These are phyloP conservation scores for Arthroderma sp. DNA, from an alignment of 2,329 filamentous ascomycete species.

Conservation along the genomic window DNA sequence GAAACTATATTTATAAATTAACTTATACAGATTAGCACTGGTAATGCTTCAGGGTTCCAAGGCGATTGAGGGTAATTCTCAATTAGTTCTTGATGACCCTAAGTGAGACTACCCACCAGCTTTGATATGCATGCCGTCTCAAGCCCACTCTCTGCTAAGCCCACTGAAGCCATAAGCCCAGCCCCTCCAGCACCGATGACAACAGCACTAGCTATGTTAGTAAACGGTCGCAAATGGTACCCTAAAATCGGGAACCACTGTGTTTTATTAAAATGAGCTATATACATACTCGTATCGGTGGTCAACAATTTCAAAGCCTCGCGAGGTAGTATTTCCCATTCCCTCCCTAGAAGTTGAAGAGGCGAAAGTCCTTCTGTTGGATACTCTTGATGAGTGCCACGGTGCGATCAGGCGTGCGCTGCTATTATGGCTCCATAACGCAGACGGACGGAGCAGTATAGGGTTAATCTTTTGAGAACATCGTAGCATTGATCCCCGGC, in stretches of 20 bases:
- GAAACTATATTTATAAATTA: constrained; percentile 8
- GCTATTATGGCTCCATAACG: too few relatives aligned
- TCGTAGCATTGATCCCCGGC: too few relatives aligned
- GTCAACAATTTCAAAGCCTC: constrained; percentile 9
- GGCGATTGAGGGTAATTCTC: neutral
- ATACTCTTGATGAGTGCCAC: too few relatives aligned
- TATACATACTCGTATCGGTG: constrained; percentile 13
- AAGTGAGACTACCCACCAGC: constrained; percentile 5
- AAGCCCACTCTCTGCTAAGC: constrained; percentile 12
- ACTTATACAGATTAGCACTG: neutral
- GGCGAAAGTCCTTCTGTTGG: constrained; percentile 2
- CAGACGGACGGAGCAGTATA: too few relatives aligned
- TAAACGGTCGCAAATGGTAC: neutral
- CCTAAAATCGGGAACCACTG: neutral
- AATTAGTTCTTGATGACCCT: neutral
- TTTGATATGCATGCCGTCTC: constrained; percentile 14
- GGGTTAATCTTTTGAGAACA: too few relatives aligned
- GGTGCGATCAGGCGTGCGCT: too few relatives aligned
- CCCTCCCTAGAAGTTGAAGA: neutral
- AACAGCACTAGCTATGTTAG: constrained; percentile 8
- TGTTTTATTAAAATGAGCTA: neutral
- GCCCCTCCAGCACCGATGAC: constrained; percentile 12
- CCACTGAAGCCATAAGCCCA: constrained; percentile 13
- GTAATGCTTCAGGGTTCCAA: neutral
- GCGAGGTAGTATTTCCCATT: neutral